A percentile compares a stretch with the other conserved stretches of the same genome.
These are phyloP conservation scores for Carex pumila DNA, from an alignment of 176 grass and related monocot genomes.

Conservation along the genomic window DNA sequence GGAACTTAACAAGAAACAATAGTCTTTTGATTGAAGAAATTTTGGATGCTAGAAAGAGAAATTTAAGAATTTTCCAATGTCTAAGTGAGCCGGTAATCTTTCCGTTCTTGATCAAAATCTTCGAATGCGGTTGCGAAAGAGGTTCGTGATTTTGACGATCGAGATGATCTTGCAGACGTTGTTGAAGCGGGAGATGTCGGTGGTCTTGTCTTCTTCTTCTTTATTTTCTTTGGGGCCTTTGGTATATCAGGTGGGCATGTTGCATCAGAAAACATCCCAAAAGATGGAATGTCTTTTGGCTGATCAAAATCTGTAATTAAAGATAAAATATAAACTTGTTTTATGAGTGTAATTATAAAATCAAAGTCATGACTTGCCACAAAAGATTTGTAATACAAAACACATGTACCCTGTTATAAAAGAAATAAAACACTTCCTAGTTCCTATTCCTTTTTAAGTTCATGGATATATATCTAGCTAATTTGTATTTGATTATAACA, in stretches of 20 bases:
- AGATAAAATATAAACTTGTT: not conserved
- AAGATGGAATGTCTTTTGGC: conserved; percentile 48
- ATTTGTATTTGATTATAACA: not conserved
- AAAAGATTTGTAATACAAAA: not conserved
- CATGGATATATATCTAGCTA: not conserved
- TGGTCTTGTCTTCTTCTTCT: conserved; percentile 42
- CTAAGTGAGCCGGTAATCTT: conserved; percentile 32
- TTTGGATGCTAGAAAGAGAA: not conserved
- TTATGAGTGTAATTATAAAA: not conserved
- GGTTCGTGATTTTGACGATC: conserved; percentile 53
- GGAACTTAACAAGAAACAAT: conserved; percentile 17
- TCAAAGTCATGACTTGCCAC: not conserved
- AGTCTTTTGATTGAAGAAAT: conserved; percentile 5
- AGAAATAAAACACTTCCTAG: not conserved
- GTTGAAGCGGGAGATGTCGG: conserved; percentile 36
- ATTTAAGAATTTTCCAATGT: not conserved
- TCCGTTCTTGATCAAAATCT: conserved; percentile 38
- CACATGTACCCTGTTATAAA: not conserved
- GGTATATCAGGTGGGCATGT: conserved; percentile 27
- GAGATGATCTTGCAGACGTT: conserved; percentile 49
- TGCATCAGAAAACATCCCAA: conserved; percentile 52
- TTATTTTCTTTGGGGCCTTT: conserved; percentile 48
- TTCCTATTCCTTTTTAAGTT: not conserved
- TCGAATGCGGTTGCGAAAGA: conserved; percentile 61
- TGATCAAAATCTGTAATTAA: conserved; percentile 75